Evolutionary conservation across 345 rosid species (phyloP).

Genomic region (Eucalyptus sideroxylon): DNA sequence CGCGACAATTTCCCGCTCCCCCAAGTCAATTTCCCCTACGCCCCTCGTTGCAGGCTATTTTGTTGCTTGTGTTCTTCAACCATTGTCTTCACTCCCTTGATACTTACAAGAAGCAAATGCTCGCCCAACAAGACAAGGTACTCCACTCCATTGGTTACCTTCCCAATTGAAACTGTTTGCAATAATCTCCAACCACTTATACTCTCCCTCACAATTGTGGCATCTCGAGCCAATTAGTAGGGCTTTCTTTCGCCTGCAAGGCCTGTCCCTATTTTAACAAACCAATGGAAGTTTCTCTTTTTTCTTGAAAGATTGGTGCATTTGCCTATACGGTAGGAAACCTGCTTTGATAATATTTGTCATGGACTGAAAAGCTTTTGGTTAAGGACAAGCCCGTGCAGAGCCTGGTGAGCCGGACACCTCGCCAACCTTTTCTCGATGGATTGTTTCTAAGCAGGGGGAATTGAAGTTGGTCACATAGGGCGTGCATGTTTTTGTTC

Average conservation of each 20-base stretch:
- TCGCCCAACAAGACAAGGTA: neutral
- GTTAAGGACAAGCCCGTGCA: rapidly evolving
- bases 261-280: neutral
- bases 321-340: neutral
- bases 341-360: neutral
- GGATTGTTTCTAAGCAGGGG: too few relatives aligned
- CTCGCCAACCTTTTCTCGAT: neutral
- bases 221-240: neutral
- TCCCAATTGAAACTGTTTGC: neutral
- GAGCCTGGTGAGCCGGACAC: neutral
- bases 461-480: rapidly evolving
- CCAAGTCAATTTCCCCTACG: neutral
- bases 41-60: neutral
- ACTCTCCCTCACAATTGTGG: neutral
- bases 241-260: neutral
- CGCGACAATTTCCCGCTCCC: neutral
- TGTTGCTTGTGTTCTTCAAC: neutral
- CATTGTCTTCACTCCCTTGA: neutral
- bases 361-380: neutral
- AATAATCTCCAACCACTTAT: neutral
- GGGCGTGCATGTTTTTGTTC: too few relatives aligned
- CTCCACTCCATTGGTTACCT: neutral
- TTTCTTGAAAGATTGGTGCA: neutral
- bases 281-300: neutral
- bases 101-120: neutral